These are phyloP conservation scores for Carallia pectinifolia DNA, from an alignment of 345 rosid species.

Conservation along the genomic window DNA sequence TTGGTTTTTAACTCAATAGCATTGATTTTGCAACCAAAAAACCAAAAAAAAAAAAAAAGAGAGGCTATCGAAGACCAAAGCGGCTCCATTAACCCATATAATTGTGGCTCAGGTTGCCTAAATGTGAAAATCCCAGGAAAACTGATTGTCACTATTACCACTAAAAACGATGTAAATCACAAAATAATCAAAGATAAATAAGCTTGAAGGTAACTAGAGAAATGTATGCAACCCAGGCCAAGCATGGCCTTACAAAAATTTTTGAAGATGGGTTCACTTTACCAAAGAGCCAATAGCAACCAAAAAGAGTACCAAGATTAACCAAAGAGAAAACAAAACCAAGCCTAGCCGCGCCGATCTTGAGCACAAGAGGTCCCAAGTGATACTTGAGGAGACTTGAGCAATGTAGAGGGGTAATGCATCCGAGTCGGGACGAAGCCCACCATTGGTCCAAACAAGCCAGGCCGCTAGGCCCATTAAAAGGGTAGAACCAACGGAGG, in stretches of 20 bases:
- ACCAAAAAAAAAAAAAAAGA: too few species aligned
- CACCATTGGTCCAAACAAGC: slow-evolving; percentile 38
- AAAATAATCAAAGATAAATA: not conserved
- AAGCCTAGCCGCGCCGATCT: slow-evolving; percentile 26
- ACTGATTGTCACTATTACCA: too few species aligned
- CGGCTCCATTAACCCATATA: too few species aligned
- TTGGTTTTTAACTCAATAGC: too few species aligned
- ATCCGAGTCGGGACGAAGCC: slow-evolving; percentile 15
- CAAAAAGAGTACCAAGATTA: slow-evolving; percentile 32
- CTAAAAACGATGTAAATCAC: too few species aligned
- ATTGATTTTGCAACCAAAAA: too few species aligned
- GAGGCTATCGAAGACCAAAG: too few species aligned
- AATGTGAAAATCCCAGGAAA: too few species aligned
- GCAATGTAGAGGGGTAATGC: slow-evolving; percentile 37
- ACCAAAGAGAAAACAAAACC: slow-evolving; percentile 24
- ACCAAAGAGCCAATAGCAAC: slow-evolving; percentile 20
- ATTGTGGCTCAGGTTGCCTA: too few species aligned
- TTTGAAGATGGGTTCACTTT: slow-evolving; percentile 22
- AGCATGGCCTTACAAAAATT: slow-evolving; percentile 34
- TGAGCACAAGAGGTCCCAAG: slow-evolving; percentile 42
- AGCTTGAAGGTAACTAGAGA: slow-evolving; percentile 27
- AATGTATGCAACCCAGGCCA: slow-evolving; percentile 35
- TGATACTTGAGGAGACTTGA: slow-evolving; percentile 22
- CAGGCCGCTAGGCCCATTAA: slow-evolving; percentile 40
- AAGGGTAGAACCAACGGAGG: slow-evolving; percentile 27